A percentile compares a stretch with the other conserved stretches of the same genome.
phyloP scores from a whole-genome alignment of 768 basidiomycete genomes.

The Suillus bovinus region DNA sequence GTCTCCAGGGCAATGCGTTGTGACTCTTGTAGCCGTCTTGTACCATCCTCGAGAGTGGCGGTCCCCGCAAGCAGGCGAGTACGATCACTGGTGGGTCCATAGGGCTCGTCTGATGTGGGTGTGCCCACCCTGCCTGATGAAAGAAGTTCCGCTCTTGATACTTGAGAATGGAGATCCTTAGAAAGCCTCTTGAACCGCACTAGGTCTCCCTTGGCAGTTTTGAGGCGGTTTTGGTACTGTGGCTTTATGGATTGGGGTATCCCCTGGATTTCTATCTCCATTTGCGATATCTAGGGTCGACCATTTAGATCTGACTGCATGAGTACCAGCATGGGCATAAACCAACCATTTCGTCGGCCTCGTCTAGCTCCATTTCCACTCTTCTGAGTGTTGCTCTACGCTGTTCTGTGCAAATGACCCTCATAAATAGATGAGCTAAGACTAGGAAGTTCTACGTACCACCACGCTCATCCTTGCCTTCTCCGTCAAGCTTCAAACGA shows the following conservation, averaged over 20 bases:
- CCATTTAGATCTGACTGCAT: conserved; percentile 2
- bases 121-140: conserved; percentile 41
- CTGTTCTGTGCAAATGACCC: conserved; percentile 54
- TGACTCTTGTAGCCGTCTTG: conserved; percentile 82
- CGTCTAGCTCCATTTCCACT: conserved; percentile 94
- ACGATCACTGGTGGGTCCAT: conserved; percentile 68
- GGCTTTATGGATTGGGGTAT: conserved; percentile 85
- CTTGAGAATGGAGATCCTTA: conserved; percentile 69
- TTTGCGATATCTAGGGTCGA: conserved; percentile 81
- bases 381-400: conserved; percentile 77
- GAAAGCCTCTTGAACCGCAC: conserved; percentile 78
- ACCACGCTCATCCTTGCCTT: conserved; percentile 62
- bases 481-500: conserved; percentile 73
- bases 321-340: not conserved
- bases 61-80: conserved; percentile 81
- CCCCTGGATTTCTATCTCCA: conserved; percentile 97
- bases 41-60: conserved; percentile 78
- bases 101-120: conserved; percentile 76
- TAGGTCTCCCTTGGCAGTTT: conserved; percentile 73
- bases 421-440: conserved; percentile 5
- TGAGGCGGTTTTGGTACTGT: conserved; percentile 75
- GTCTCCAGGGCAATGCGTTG: conserved; percentile 95
- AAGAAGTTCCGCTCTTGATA: conserved; percentile 79
- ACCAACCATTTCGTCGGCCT: conserved; percentile 94
- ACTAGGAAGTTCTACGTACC: conserved; percentile 47